Evolutionary conservation across 768 basidiomycete species (phyloP).

Genomic region (Gelatoporia subvermispora): DNA sequence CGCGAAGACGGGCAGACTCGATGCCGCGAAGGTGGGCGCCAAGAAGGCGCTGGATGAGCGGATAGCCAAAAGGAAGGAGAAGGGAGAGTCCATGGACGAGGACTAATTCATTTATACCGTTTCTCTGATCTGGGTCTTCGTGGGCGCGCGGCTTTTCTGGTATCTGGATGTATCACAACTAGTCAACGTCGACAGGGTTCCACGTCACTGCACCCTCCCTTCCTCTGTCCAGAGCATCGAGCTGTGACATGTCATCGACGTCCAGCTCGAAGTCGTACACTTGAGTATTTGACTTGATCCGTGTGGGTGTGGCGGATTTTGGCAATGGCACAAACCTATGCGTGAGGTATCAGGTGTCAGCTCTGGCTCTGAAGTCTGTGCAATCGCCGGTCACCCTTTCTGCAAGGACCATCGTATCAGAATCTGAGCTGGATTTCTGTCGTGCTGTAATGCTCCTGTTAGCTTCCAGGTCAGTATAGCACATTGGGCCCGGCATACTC

Average conservation of each 20-base stretch:
- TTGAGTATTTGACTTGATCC: constrained; percentile 40
- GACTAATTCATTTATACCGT: constrained; percentile 20
- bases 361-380: not conserved
- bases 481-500: constrained; percentile 19
- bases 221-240: constrained; percentile 43
- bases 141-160: not conserved
- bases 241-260: constrained; percentile 35
- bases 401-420: constrained; percentile 91
- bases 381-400: constrained; percentile 47
- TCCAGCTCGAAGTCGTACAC: constrained; percentile 43
- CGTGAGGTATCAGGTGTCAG: not conserved
- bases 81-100: constrained; percentile 40
- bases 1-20: constrained; percentile 64
- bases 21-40: constrained; percentile 43
- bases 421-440: constrained; percentile 68
- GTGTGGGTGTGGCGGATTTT: constrained; percentile 38
- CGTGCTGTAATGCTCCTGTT: constrained; percentile 24
- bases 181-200: constrained; percentile 38
- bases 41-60: constrained; percentile 40
- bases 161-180: not conserved
- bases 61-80: constrained; percentile 35
- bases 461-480: not conserved
- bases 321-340: constrained; percentile 43
- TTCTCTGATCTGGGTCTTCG: too few relatives aligned
- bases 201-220: constrained; percentile 41